Evolutionary conservation across 2,329 filamentous ascomycete genomes (phyloP).

Genomic region (Fusarium mangiferae): DNA sequence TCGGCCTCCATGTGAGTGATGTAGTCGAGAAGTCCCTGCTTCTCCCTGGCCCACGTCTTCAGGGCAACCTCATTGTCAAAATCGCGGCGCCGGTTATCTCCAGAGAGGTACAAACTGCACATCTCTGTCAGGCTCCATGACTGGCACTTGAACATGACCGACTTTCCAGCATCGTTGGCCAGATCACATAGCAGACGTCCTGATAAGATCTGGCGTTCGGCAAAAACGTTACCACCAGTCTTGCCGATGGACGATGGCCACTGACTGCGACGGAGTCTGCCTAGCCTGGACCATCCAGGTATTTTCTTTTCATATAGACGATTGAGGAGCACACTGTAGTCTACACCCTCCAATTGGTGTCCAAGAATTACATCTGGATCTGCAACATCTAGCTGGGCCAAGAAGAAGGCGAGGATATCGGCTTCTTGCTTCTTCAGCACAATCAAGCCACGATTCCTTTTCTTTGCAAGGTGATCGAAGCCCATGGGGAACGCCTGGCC

Average conservation of each 20-base stretch:
- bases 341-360: constrained; percentile 96
- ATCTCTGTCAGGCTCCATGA: constrained; percentile 99
- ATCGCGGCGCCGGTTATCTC: constrained; percentile 78
- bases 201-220: constrained; percentile 88
- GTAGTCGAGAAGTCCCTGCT: constrained; percentile 90
- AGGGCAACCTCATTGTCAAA: constrained; percentile 89
- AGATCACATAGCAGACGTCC: constrained; percentile 93
- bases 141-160: constrained; percentile 95
- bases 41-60: constrained; percentile 81
- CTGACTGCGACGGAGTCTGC: constrained; percentile 80
- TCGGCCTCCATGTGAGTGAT: constrained; percentile 94
- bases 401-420: constrained; percentile 86
- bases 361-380: constrained; percentile 96
- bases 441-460: constrained; percentile 79
- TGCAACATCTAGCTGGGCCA: constrained; percentile 86
- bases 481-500: constrained; percentile 82
- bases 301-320: constrained; percentile 91
- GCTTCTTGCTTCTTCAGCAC: constrained; percentile 85
- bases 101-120: constrained; percentile 88
- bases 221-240: constrained; percentile 89
- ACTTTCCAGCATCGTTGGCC: constrained; percentile 96
- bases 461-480: constrained; percentile 80
- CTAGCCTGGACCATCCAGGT: constrained; percentile 93
- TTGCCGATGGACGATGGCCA: constrained; percentile 92
- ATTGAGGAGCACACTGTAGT: constrained; percentile 90